Evolutionary conservation across 192 early-diverging fungal species (phyloP).

Genomic region (Podila horticola): DNA sequence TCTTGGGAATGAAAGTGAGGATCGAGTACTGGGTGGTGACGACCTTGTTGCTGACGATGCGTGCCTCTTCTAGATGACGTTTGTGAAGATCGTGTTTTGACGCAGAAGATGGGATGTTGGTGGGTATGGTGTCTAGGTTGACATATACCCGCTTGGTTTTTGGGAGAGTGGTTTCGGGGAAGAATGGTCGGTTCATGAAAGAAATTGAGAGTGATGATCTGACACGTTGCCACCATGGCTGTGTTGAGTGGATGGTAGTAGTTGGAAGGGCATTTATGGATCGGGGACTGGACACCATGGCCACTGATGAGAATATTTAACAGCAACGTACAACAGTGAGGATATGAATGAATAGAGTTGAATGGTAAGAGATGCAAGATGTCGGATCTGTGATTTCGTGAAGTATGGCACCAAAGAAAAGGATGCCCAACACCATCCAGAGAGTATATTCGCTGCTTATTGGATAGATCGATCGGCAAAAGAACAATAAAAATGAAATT

Average conservation of each 20-base stretch:
- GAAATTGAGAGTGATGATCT: background rate
- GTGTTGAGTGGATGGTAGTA: background rate
- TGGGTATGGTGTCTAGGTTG: background rate
- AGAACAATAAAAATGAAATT: no score
- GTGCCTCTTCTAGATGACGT: conserved; percentile 2
- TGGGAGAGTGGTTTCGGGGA: background rate
- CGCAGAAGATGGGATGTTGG: background rate
- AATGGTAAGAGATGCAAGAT: no score
- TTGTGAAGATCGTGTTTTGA: background rate
- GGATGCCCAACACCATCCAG: no score
- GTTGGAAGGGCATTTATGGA: background rate
- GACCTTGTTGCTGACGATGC: conserved; percentile 75
- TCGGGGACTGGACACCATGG: no score
- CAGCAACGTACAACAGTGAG: no score
- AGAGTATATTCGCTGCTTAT: no score
- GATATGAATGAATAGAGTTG: no score
- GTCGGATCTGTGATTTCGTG: no score
- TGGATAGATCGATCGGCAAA: no score
- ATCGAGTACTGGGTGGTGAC: conserved; percentile 90
- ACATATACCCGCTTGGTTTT: background rate
- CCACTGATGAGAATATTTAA: no score
- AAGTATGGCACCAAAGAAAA: no score
- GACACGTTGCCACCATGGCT: conserved; percentile 3
- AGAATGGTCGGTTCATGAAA: background rate
- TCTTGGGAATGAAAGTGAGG: conserved; percentile 91